Base-by-base conservation (phyloP, 2,329 filamentous ascomycete genomes). In the Colletotrichum trifolii region DNA sequence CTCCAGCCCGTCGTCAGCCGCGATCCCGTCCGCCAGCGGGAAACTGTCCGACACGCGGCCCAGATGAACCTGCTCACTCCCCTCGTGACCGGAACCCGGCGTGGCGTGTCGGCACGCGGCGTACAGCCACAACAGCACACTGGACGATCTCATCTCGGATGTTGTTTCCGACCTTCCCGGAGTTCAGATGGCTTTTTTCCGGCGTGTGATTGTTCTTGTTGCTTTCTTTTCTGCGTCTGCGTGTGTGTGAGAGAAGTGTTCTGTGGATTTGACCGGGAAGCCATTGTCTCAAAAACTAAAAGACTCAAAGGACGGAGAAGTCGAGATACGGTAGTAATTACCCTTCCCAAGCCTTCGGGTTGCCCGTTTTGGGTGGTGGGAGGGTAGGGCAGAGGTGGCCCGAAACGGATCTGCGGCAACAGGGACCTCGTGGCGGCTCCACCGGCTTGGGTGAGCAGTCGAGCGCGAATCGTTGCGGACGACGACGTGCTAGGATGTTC, bases 371-470 rank as follows among this genome's bases (percentile, higher is more conserved):
- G 25, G 25, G 4, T 1, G 25, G 4, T 25, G 25, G 25, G 5
- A 4, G 25, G 25, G 1, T 40, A 40, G 17, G 48, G 9, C 40
- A n/a, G 25, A 53, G n/a, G n/a, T 40, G 34, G n/a, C 46, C 62
- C 62, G 58, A 65, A 65, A 65, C 62, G 15, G 46, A 62, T 65
- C 25, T 65, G 62, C 52, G 34, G 62, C 62, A 58, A 62, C 62
- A 65, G 58, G 58, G 53, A 62, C 52, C 58, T 65, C 34, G 47
- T 60, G 39, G 56, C 33, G 38, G 43, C 48, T 48, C 56, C 56
- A 52, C 48, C 42, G 40, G 53, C 56, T 49, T 17, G 43, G 43
- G 43, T 46, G 15, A 46, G 43, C 15, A 25, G 25, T 25, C 25
- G 4, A 25, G 25, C 4, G 25, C 25, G 25, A 25, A 4, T 25